Conservation (phyloP, 2,329 filamentous ascomycete genomes). For the Hymenoscyphus albidus region DNA sequence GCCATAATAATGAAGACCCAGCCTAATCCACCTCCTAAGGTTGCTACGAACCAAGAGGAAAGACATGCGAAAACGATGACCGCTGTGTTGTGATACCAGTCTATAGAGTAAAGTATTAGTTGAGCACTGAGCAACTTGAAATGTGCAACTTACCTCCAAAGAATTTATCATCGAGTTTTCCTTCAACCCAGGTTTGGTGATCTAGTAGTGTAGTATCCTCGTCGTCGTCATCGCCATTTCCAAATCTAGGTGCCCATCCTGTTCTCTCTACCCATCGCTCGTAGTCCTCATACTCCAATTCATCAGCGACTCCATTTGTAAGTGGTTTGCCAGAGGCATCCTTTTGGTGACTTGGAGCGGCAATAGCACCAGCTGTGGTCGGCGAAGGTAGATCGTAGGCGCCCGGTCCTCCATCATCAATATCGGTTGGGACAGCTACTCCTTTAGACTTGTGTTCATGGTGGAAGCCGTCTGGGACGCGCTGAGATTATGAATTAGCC, state of each 20-base stretch:
- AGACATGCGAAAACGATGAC: constrained; percentile 92
- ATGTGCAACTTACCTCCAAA: constrained; percentile 66
- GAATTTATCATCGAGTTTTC: constrained; percentile 79
- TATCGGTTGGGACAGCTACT: constrained; percentile 72
- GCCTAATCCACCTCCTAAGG: constrained; percentile 83
- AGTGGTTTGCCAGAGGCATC: constrained; percentile 47
- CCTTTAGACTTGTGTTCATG: constrained; percentile 58
- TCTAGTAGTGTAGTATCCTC: constrained; percentile 71
- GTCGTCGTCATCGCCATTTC: constrained; percentile 50
- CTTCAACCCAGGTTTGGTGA: constrained; percentile 83
- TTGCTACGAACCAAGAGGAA: constrained; percentile 81
- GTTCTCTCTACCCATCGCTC: constrained; percentile 55
- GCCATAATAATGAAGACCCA: constrained; percentile 96
- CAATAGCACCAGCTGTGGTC: constrained; percentile 64
- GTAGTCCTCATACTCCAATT: constrained; percentile 50
- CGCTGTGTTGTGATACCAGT: constrained; percentile 98
- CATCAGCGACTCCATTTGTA: constrained; percentile 43
- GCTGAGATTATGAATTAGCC: constrained; percentile 41
- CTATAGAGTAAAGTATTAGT: constrained; percentile 41
- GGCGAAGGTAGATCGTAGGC: constrained; percentile 76
- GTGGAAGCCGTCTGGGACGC: constrained; percentile 61
- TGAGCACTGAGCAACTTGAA: background rate
- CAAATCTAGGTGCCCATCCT: constrained; percentile 87
- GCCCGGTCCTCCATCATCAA: constrained; percentile 64
- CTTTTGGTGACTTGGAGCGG: constrained; percentile 41